These are phyloP conservation scores for Mesembryanthemum crystallinum DNA, from an alignment of 148 eudicot genomes.

Conservation along the genomic window DNA sequence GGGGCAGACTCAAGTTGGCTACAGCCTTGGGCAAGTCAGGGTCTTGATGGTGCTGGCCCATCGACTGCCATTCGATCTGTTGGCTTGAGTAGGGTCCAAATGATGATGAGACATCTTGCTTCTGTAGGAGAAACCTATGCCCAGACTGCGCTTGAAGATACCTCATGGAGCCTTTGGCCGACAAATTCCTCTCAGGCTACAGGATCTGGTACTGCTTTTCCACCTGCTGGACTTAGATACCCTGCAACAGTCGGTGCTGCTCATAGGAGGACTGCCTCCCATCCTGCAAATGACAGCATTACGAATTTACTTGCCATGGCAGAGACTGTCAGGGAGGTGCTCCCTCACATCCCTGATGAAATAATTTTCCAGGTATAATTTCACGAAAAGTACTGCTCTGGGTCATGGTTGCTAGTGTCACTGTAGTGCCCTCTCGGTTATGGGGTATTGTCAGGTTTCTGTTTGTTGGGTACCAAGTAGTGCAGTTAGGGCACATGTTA, in stretches of 20 bases:
- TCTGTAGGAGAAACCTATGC: slow-evolving; percentile 94
- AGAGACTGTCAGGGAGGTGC: slow-evolving; percentile 92
- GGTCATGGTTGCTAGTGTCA: slow-evolving; percentile 7
- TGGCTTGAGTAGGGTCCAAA: slow-evolving; percentile 79
- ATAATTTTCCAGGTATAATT: slow-evolving; percentile 79
- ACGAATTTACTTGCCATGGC: slow-evolving; percentile 91
- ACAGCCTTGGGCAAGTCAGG: slow-evolving; percentile 55
- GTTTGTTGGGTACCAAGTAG: neutral
- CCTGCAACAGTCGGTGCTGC: slow-evolving; percentile 41
- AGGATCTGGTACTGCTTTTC: slow-evolving; percentile 49
- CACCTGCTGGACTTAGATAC: slow-evolving; percentile 40
- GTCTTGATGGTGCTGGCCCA: slow-evolving; percentile 88
- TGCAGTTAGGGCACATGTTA: neutral
- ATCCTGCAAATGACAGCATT: slow-evolving; percentile 50
- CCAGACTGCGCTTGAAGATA: slow-evolving; percentile 83
- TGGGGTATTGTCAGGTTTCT: neutral
- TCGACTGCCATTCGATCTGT: slow-evolving; percentile 57
- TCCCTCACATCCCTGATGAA: slow-evolving; percentile 93
- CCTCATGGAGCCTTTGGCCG: slow-evolving; percentile 87
- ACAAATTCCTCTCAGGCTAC: slow-evolving; percentile 71
- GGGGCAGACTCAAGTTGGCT: slow-evolving; percentile 74
- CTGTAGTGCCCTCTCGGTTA: neutral
- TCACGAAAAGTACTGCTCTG: neutral
- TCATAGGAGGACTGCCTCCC: slow-evolving; percentile 53
- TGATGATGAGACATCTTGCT: slow-evolving; percentile 98